A percentile compares a stretch with the other conserved stretches of the same genome.
Evolutionary conservation across 2,329 filamentous ascomycete genomes (phyloP).

Genomic region (Metarhizium robertsii): DNA sequence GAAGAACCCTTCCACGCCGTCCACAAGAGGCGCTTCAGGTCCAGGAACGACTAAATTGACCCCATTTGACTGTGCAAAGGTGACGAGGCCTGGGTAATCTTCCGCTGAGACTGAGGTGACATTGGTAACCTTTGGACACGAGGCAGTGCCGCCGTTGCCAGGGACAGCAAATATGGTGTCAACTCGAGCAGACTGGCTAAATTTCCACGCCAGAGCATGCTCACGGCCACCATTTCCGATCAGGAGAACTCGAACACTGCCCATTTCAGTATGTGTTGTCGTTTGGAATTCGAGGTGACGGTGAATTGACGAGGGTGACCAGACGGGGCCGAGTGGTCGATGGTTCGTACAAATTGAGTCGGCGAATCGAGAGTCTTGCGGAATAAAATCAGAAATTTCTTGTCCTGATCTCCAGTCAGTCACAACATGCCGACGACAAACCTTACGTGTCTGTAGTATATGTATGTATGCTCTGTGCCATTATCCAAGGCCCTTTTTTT

Average conservation of each 20-base stretch:
- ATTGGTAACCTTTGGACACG: conserved; percentile 64
- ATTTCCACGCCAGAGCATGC: conserved; percentile 90
- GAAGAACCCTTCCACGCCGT: conserved; percentile 81
- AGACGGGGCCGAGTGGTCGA: background rate
- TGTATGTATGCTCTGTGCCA: too few species aligned
- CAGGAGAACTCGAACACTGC: conserved; percentile 61
- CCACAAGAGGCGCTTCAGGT: conserved; percentile 88
- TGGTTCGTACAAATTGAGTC: background rate
- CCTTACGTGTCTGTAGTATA: too few species aligned
- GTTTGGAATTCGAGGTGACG: background rate
- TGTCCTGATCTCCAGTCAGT: background rate
- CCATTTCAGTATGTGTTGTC: conserved; percentile 11
- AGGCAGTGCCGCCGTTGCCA: conserved; percentile 82
- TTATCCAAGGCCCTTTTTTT: too few species aligned
- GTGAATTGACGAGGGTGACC: background rate
- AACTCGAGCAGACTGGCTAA: conserved; percentile 72
- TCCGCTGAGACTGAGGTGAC: conserved; percentile 58
- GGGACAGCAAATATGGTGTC: conserved; percentile 62
- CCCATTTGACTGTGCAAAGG: conserved; percentile 61
- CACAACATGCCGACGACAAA: background rate
- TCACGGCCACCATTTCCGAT: conserved; percentile 92
- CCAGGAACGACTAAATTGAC: conserved; percentile 83
- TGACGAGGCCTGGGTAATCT: conserved; percentile 69
- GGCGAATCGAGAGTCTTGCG: background rate
- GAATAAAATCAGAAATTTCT: background rate